These are phyloP conservation scores for Verticillium tricorpus DNA, from an alignment of 2,329 filamentous ascomycete genomes.

Conservation along the genomic window DNA sequence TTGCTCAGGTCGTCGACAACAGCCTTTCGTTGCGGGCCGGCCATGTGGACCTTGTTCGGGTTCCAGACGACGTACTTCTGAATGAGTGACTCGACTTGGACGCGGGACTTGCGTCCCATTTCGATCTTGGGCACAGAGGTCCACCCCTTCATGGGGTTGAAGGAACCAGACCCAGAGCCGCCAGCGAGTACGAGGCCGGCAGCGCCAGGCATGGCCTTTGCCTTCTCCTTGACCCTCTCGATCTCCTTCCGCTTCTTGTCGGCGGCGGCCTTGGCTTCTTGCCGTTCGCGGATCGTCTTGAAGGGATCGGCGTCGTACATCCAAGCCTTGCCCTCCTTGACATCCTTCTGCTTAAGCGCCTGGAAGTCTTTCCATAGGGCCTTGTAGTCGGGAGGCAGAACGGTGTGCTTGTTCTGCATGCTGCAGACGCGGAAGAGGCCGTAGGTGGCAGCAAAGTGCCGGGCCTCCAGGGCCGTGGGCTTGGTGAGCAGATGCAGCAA, in stretches of 20 bases:
- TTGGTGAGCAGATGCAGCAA: conserved; percentile 73
- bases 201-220: conserved; percentile 56
- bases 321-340: conserved; percentile 73
- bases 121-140: conserved; percentile 83
- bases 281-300: conserved; percentile 69
- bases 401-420: conserved; percentile 94
- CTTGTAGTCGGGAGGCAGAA: conserved; percentile 85
- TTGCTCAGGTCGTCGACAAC: conserved; percentile 69
- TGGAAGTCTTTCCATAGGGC: conserved; percentile 90
- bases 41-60: conserved; percentile 65
- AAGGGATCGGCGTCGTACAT: conserved; percentile 97
- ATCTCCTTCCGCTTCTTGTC: conserved; percentile 77
- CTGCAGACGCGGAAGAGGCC: conserved; percentile 87
- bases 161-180: conserved; percentile 31
- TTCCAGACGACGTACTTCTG: conserved; percentile 84
- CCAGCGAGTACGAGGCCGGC: conserved; percentile 51
- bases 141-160: conserved; percentile 68
- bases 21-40: conserved; percentile 46
- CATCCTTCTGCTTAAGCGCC: conserved; percentile 73
- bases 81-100: conserved; percentile 74
- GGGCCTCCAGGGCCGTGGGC: conserved; percentile 80
- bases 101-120: conserved; percentile 77
- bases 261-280: conserved; percentile 68
- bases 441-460: conserved; percentile 90
- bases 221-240: conserved; percentile 64